Percentiles rank a stretch among this genome's conserved stretches.
phyloP scores from a whole-genome alignment of 2,329 filamentous ascomycete species.

The Penicillium glabrum region DNA sequence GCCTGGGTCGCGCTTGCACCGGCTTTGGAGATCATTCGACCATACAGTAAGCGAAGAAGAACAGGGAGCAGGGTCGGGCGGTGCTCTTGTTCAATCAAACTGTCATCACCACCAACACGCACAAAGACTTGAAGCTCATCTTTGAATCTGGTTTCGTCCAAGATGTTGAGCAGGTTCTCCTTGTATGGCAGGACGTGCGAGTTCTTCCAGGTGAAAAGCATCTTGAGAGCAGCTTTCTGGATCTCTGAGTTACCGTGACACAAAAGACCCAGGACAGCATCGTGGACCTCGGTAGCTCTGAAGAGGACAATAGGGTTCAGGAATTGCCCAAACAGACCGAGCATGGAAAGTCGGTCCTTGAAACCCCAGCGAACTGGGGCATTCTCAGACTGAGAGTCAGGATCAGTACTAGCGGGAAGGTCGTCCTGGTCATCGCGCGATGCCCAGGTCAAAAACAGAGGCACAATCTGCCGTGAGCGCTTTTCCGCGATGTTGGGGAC shows the following conservation, averaged over 20 bases:
- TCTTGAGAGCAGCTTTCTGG: constrained; percentile 80
- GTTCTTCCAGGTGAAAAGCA: constrained; percentile 86
- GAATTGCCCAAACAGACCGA: constrained; percentile 81
- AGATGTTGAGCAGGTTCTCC: constrained; percentile 79
- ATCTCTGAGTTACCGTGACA: constrained; percentile 88
- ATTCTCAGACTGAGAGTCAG: constrained; percentile 16
- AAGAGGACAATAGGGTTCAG: constrained; percentile 82
- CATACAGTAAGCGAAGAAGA: constrained; percentile 82
- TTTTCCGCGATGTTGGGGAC: constrained; percentile 80
- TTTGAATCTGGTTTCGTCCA: constrained; percentile 88
- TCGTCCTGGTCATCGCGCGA: constrained; percentile 50
- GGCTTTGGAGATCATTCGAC: constrained; percentile 80
- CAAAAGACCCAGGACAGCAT: constrained; percentile 71
- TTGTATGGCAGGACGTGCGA: constrained; percentile 73
- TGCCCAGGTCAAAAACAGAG: constrained; percentile 83
- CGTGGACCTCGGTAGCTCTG: constrained; percentile 72
- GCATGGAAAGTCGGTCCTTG: constrained; percentile 76
- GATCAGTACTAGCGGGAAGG: constrained; percentile 21
- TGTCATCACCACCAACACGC: constrained; percentile 64
- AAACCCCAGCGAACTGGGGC: constrained; percentile 43
- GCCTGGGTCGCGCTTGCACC: constrained; percentile 74
- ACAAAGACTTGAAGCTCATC: constrained; percentile 92
- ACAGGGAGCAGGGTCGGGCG: constrained; percentile 76
- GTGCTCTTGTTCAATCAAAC: constrained; percentile 71
- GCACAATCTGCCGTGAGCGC: constrained; percentile 78